Conservation (phyloP, 805 yeast species). For the Kodamaea laetipori region DNA sequence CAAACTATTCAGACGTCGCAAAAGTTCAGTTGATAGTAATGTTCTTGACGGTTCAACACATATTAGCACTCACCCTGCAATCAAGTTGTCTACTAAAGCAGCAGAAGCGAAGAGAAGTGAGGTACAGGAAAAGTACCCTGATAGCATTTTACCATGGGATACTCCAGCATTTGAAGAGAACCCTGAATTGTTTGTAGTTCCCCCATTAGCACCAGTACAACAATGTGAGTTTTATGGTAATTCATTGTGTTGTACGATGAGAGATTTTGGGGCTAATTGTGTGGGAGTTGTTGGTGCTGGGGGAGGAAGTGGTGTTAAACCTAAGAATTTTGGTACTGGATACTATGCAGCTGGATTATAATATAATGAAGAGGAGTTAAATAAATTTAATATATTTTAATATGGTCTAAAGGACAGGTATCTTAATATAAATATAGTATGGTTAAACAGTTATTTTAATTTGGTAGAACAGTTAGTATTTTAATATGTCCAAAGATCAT, state of each 20-base stretch:
- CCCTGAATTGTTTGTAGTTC: slow-evolving; percentile 14
- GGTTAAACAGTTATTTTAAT: too few relatives aligned
- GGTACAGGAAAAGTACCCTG: slow-evolving; percentile 4
- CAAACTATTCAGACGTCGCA: slow-evolving; percentile 3
- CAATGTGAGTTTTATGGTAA: slow-evolving; percentile 11
- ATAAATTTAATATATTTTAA: too few relatives aligned
- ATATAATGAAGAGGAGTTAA: too few relatives aligned
- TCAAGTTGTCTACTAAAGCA: background rate
- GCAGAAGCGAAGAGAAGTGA: background rate
- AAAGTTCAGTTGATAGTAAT: slow-evolving; percentile 9
- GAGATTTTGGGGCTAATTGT: slow-evolving; percentile 13
- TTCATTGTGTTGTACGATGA: slow-evolving; percentile 14
- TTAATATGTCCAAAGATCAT: too few relatives aligned
- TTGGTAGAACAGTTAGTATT: too few relatives aligned
- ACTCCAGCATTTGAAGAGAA: background rate
- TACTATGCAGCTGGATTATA: too few relatives aligned
- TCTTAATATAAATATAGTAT: too few relatives aligned
- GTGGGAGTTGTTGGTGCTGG: slow-evolving; percentile 12
- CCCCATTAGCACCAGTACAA: slow-evolving; percentile 12
- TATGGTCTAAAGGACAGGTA: too few relatives aligned
- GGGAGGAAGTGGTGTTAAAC: background rate
- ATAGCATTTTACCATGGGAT: slow-evolving; percentile 4
- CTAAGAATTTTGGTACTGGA: background rate
- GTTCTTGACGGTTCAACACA: slow-evolving; percentile 21
- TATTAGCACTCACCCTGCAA: slow-evolving; percentile 9